Percentiles rank a stretch among this genome's conserved stretches.
phyloP scores from a whole-genome alignment of 1,284 basidiomycete species.

The Flammula alnicola region DNA sequence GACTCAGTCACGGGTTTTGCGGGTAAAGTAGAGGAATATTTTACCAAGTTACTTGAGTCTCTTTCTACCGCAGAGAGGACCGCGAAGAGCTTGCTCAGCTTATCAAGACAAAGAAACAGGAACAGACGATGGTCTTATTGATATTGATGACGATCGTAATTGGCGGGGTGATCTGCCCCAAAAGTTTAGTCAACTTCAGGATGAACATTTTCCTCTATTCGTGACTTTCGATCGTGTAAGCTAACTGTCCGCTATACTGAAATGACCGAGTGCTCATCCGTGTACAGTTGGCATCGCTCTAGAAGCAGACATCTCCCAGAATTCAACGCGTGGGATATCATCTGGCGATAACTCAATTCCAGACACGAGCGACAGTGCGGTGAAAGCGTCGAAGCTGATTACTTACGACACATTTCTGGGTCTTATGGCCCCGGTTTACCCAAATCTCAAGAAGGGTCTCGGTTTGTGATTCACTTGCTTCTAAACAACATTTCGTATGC shows the following conservation, averaged over 20 bases:
- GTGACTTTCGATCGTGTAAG: constrained; percentile 66
- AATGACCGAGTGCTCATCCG: constrained; percentile 29
- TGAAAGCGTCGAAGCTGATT: constrained; percentile 6
- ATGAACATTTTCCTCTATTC: constrained; percentile 74
- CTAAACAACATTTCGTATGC: not conserved
- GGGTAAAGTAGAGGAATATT: constrained; percentile 71
- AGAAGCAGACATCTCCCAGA: constrained; percentile 38
- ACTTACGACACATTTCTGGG: constrained; percentile 56
- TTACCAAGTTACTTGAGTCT: constrained; percentile 54
- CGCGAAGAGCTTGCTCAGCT: constrained; percentile 50
- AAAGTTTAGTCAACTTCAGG: constrained; percentile 59
- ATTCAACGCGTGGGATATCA: too few relatives aligned
- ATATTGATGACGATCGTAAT: constrained; percentile 53
- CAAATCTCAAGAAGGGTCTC: constrained; percentile 57
- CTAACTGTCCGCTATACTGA: too few relatives aligned
- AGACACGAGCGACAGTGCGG: too few relatives aligned
- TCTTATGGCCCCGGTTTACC: constrained; percentile 72
- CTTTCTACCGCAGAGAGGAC: constrained; percentile 45
- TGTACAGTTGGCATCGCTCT: constrained; percentile 37
- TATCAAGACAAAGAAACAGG: constrained; percentile 27
- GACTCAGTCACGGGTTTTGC: constrained; percentile 72
- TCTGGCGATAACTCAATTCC: too few relatives aligned
- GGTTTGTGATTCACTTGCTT: constrained; percentile 44
- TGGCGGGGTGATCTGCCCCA: constrained; percentile 55
- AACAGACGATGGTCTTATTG: constrained; percentile 45